Percentiles rank a stretch among this genome's conserved stretches.
Conservation (phyloP, 2,329 filamentous ascomycete genomes). For the Gnomoniopsis sp. region DNA sequence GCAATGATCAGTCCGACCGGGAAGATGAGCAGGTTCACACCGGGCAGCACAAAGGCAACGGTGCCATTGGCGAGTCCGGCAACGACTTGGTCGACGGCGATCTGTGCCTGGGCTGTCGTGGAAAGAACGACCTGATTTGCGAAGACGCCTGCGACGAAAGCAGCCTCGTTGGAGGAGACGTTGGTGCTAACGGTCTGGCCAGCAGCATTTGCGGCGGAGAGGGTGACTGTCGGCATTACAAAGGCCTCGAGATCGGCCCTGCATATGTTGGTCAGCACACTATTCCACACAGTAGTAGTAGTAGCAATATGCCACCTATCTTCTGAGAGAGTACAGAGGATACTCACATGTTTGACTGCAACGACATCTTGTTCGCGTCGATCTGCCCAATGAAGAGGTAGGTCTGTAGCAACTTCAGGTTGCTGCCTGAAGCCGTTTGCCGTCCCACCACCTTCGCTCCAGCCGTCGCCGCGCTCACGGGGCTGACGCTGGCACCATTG, state of each 20-base stretch:
- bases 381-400: slow-evolving; percentile 70
- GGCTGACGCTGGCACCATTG: slow-evolving; percentile 49
- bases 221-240: slow-evolving; percentile 65
- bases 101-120: slow-evolving; percentile 43
- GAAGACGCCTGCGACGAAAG: slow-evolving; percentile 70
- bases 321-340: neutral
- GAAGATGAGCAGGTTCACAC: slow-evolving; percentile 64
- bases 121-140: slow-evolving; percentile 54
- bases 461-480: slow-evolving; percentile 30
- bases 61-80: slow-evolving; percentile 46
- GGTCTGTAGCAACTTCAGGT: slow-evolving; percentile 51
- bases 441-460: slow-evolving; percentile 21
- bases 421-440: slow-evolving; percentile 12
- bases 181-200: slow-evolving; percentile 57
- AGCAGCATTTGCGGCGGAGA: slow-evolving; percentile 53
- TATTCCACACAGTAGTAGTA: neutral
- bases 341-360: slow-evolving; percentile 59
- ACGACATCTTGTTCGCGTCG: slow-evolving; percentile 51
- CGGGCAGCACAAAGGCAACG: slow-evolving; percentile 66
- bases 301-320: neutral
- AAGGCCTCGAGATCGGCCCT: slow-evolving; percentile 59
- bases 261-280: slow-evolving; percentile 14
- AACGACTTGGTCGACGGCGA: slow-evolving; percentile 46
- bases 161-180: slow-evolving; percentile 66
- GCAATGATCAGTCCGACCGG: slow-evolving; percentile 68